phyloP scores from a whole-genome alignment of 164 flowering plant genomes.

The Piper betle region DNA sequence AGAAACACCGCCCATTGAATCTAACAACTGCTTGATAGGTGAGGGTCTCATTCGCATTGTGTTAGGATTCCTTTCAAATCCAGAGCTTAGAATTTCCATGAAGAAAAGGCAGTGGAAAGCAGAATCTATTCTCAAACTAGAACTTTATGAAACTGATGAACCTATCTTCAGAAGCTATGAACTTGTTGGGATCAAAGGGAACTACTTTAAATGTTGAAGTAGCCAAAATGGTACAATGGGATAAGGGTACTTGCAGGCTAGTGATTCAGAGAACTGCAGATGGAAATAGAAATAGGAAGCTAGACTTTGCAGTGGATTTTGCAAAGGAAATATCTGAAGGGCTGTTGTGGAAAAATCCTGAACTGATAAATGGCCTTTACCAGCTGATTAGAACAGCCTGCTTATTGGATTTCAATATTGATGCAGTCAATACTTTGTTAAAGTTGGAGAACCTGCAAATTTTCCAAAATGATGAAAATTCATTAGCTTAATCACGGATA shows the following conservation, averaged over 20 bases:
- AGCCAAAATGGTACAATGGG: neutral
- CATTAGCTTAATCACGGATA: no score
- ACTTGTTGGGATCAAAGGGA: neutral
- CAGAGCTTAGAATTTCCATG: slow-evolving; percentile 3
- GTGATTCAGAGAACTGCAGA: neutral
- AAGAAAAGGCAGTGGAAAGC: slow-evolving; percentile 6
- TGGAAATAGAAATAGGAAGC: neutral
- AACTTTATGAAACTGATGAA: neutral
- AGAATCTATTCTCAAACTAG: slow-evolving; percentile 2
- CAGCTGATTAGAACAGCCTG: neutral
- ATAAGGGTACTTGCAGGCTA: neutral
- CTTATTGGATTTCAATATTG: no score
- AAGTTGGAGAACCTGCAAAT: no score
- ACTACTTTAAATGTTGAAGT: neutral
- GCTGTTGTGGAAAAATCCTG: slow-evolving; percentile 3
- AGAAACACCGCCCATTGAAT: neutral
- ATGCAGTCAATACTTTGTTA: no score
- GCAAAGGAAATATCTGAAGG: slow-evolving; percentile 12
- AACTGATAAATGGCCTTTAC: neutral
- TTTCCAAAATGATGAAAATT: neutral
- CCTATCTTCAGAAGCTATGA: neutral
- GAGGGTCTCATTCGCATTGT: slow-evolving; percentile 7
- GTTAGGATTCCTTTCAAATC: slow-evolving; percentile 10
- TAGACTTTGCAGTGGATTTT: slow-evolving; percentile 10
- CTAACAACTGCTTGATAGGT: slow-evolving; percentile 6